Evolutionary conservation across 1,284 basidiomycete species (phyloP), one percentile per base, ranked within the genome.

Genomic region (Papiliotrema laurentii): DNA sequence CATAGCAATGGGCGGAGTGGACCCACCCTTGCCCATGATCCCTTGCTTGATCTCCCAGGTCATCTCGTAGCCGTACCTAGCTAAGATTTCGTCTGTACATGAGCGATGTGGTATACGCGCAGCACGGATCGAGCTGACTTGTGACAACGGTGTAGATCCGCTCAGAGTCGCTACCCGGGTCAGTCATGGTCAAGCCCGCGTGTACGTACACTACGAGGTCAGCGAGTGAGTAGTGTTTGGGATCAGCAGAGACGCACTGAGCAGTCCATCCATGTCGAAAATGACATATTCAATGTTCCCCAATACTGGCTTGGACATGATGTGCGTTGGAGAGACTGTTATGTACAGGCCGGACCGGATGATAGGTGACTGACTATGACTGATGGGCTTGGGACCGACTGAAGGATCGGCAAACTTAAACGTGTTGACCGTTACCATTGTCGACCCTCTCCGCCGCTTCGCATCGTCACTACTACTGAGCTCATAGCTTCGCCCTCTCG

Each of bases 221-320:
- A 46, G 45, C 33, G 6, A 3, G 19, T 27, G 3, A 26, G 31
- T n/a, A 27, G 27, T 34, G 26, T n/a, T 10, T 2, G 25, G 6
- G 14, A 38, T 10, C 13, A 25, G 13, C 10, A 26, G n/a, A 9
- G 16, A 58, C 60, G 22, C 49, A 68, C 69, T 66, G 10, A 72
- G 53, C 24, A 72, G 59, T 35, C 73, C 70, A 50, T 73, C 73
- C 70, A 75, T 73, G 55, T 75, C 72, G 51, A 75, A 75, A 52
- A 75, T 70, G 59, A 55, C 64, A 66, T 74, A 75, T 39, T 69
- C 71, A 27, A 68, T 64, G 37, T 64, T 53, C 31, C 55, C 58
- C 42, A 55, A 54, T 25, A 36, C 44, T n/a, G 34, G 18, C 16
- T 42, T 26, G 9, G 49, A 42, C 53, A 55, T 54, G 19, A 11